Base-by-base conservation (phyloP, 495 filamentous ascomycete genomes). In the Annulohypoxylon stygium region DNA sequence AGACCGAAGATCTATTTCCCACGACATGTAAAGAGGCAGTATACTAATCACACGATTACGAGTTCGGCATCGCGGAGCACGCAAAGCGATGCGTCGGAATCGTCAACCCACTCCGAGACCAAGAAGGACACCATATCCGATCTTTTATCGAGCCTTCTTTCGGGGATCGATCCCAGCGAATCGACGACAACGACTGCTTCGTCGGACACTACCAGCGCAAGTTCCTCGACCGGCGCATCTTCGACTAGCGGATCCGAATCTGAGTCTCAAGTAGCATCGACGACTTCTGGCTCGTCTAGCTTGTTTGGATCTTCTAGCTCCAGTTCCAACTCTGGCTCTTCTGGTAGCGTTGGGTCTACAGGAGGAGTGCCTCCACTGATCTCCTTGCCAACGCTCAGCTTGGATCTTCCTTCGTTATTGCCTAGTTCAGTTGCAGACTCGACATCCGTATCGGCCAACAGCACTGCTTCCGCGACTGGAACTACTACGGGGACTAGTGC, bases 1-100 rank as follows among this genome's bases (percentile, higher is more conserved):
- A 79, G 77, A 73, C 88, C 88, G 6, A 85, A 80, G 73, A 85
- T 85, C 71, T 90, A 91, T 79, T 89, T 89, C 68, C 89, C 88
- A 9, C 81, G 83, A 47, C 83, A 90, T 48, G 81, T 90, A 67
- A 90, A 88, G 80, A 86, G 90, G 37, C 82, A 85, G 50, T 80
- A 85, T 62, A 80, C 79, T 75, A 87, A 88, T 68, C 74, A 77
- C 50, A 87, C 84, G 11, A 82, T 84, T 50, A 82, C 83, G 18
- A 81, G 79, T 55, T 61, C 71, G 5, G 70, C 75, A 3, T 74
- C 75, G 37, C 70, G 69, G 47, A 75, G 67, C 34, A 71, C 68
- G 4, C 58, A 70, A n/a, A 77, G 70, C 37, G 65, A 65, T 39
- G 23, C 34, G 25, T 23, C 60, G n/a, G 53, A 73, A 47, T 67